Percentiles rank a stretch among this genome's conserved stretches.
phyloP scores from a whole-genome alignment of 2,329 filamentous ascomycete genomes.

The Ophiocordyceps sinensis region DNA sequence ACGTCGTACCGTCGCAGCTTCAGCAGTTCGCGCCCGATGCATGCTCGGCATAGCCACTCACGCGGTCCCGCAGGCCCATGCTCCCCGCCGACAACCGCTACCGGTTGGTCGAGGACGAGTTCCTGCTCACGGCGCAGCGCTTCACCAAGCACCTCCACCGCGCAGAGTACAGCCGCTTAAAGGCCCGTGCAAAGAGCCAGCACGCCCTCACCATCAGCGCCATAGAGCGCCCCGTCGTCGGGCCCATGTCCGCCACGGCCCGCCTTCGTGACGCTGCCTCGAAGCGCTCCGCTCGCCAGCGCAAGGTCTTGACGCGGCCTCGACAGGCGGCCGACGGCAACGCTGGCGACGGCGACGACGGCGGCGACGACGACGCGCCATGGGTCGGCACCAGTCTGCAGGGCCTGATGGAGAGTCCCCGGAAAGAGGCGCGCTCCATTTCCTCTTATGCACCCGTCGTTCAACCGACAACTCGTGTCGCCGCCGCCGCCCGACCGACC shows the following conservation, averaged over 20 bases:
- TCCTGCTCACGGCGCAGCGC: constrained; percentile 48
- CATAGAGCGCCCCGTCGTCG: constrained; percentile 37
- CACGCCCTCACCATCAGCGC: constrained; percentile 36
- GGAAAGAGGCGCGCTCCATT: constrained; percentile 15
- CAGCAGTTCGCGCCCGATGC: too few species aligned
- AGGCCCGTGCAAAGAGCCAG: constrained; percentile 36
- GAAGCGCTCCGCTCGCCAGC: constrained; percentile 11
- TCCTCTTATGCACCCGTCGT: not conserved
- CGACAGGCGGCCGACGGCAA: not conserved
- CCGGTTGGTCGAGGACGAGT: constrained; percentile 77
- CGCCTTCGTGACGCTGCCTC: constrained; percentile 8
- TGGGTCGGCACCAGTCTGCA: constrained; percentile 20
- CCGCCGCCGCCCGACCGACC: not conserved
- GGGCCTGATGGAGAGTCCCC: constrained; percentile 28
- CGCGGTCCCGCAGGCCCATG: constrained; percentile 38
- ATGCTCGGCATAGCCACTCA: too few species aligned
- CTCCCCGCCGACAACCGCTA: constrained; percentile 55
- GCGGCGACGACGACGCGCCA: constrained; percentile 2
- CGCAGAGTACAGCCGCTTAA: constrained; percentile 61
- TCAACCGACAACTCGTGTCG: not conserved
- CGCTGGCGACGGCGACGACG: not conserved
- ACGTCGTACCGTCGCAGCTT: not conserved
- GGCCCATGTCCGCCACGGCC: constrained; percentile 13
- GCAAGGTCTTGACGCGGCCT: constrained; percentile 4
- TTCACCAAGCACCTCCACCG: constrained; percentile 66